Evolutionary conservation across 148 eudicot genomes (phyloP), one percentile per base, ranked within the genome.

Genomic region (Mesembryanthemum crystallinum): DNA sequence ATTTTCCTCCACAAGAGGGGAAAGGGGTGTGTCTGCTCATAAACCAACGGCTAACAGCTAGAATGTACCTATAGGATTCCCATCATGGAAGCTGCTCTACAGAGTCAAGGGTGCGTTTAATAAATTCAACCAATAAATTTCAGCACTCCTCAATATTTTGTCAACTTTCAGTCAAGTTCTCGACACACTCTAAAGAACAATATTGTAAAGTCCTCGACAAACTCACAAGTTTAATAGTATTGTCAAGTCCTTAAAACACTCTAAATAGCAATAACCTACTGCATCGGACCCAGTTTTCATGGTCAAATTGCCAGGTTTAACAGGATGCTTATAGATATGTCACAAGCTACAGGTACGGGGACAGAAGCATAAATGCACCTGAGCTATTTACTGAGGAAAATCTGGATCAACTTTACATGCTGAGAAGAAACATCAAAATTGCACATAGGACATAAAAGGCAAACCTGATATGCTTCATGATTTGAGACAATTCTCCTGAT

Each of bases 381-480:
- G 27, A 29, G 52, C n/a, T 23, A 14, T n/a, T n/a, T n/a, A n/a
- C n/a, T n/a, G n/a, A 39, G 51, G 20, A 18, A 37, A n/a, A 1
- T 21, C 33, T 58, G 23, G 8, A 58, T 72, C 13, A 25, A 43
- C 59, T 47, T 74, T 23, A 62, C 27, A 63, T 47, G 32, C 54
- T 32, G 6, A 45, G 45, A 42, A 20, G 60, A 5, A 63, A 62
- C 12, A 49, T 27, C 20, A 67, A 49, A 67, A n/a, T 37, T 12
- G 47, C 0, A 54, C 43, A 54, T 0, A 8, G 13, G 71, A n/a
- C 15, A 73, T 39, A 58, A 23, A 57, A 65, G n/a, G 37, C 65
- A 71, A 20, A 92, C 99, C 97, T 90, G 97, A 81, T 89, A 95
- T 45, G 99, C 96, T 76, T 95, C 99, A 47, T 95, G 96, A 78